Evolutionary conservation across 768 basidiomycete species (phyloP).

Genomic region (Sistotremastrum niveocremeum): DNA sequence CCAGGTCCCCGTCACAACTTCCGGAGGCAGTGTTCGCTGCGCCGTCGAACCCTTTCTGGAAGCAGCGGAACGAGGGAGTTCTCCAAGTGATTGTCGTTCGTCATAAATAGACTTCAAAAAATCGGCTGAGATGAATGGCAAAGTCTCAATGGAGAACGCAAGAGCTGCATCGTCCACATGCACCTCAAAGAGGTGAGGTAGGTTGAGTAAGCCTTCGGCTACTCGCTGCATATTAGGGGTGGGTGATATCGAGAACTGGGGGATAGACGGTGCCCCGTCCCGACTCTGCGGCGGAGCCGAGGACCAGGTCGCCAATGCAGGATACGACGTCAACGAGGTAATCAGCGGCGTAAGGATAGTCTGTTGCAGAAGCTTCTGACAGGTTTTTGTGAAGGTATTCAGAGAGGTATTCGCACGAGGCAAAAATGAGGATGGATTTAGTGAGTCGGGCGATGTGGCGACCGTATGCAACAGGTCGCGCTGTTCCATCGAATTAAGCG

Average conservation of each 20-base stretch:
- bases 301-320: conserved; percentile 55
- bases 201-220: conserved; percentile 87
- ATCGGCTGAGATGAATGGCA: conserved; percentile 56
- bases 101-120: conserved; percentile 35
- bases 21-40: conserved; percentile 38
- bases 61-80: conserved; percentile 22
- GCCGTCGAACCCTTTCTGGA: conserved; percentile 14
- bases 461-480: conserved; percentile 42
- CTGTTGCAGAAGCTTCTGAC: conserved; percentile 66
- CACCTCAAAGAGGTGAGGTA: conserved; percentile 87
- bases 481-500: conserved; percentile 71
- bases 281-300: conserved; percentile 34
- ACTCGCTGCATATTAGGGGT: conserved; percentile 80
- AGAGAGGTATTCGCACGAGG: conserved; percentile 13
- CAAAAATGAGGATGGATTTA: conserved; percentile 2
- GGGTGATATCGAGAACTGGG: conserved; percentile 87
- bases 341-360: conserved; percentile 78
- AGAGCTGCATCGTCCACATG: conserved; percentile 88
- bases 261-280: conserved; percentile 39
- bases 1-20: conserved; percentile 83
- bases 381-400: conserved; percentile 50
- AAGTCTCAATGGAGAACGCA: conserved; percentile 71
- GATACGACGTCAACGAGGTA: conserved; percentile 57
- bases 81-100: conserved; percentile 10
- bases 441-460: conserved; percentile 21